A percentile compares a stretch with the other conserved stretches of the same genome.
phyloP scores from a whole-genome alignment of 306 rosid species.

The Quercus berberidifolia region DNA sequence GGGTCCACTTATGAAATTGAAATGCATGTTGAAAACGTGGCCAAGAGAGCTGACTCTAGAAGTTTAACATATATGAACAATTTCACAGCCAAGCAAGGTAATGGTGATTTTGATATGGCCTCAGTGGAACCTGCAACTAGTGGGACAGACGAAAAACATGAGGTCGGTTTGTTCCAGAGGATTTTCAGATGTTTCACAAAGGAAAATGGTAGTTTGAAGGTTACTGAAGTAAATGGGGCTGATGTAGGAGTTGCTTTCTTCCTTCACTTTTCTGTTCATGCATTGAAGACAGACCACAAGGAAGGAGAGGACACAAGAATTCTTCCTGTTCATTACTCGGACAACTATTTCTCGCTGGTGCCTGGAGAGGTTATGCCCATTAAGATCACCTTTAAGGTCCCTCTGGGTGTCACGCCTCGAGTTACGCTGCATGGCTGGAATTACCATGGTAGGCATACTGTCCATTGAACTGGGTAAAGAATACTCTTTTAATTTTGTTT shows the following conservation, averaged over 20 bases:
- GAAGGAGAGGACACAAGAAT: constrained; percentile 85
- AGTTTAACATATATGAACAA: constrained; percentile 31
- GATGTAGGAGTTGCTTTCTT: constrained; percentile 85
- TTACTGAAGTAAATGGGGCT: constrained; percentile 48
- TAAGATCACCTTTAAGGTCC: constrained; percentile 64
- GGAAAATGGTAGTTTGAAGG: constrained; percentile 37
- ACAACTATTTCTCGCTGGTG: constrained; percentile 82
- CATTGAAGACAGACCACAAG: constrained; percentile 34
- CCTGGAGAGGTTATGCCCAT: constrained; percentile 72
- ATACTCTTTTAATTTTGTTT: not conserved
- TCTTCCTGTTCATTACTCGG: constrained; percentile 87
- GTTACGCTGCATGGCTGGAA: constrained; percentile 76
- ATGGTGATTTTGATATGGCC: constrained; percentile 28
- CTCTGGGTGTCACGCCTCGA: constrained; percentile 64
- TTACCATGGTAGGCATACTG: constrained; percentile 32
- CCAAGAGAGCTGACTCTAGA: constrained; percentile 38
- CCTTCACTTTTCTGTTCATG: constrained; percentile 76
- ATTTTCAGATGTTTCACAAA: constrained; percentile 39
- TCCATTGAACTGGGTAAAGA: constrained; percentile 17
- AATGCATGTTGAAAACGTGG: constrained; percentile 63
- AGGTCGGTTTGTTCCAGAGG: constrained; percentile 41
- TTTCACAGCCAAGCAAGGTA: constrained; percentile 30
- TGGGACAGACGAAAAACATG: constrained; percentile 28
- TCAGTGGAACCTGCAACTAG: constrained; percentile 19
- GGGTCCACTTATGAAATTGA: constrained; percentile 63